A percentile compares a stretch with the other conserved stretches of the same genome.
These are phyloP conservation scores for Euphorbia peplus DNA, from an alignment of 345 rosid species.

Conservation along the genomic window DNA sequence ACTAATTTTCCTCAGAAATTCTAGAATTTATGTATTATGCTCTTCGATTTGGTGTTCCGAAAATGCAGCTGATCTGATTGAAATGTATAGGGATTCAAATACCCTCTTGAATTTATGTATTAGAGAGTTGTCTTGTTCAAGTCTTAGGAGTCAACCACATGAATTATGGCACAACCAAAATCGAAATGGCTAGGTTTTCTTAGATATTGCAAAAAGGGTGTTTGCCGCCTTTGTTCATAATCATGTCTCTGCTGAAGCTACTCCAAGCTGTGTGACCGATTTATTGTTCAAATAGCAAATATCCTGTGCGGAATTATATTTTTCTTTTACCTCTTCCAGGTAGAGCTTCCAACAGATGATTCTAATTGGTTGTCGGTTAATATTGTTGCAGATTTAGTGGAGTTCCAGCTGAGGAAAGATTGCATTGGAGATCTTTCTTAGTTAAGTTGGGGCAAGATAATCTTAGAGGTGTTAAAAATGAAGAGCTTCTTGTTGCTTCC, in stretches of 20 bases:
- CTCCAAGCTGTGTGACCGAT: not conserved
- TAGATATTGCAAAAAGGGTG: not conserved
- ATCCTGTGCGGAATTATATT: not conserved
- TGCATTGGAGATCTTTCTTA: slow-evolving; percentile 90
- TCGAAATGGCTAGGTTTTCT: not conserved
- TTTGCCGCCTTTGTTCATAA: not conserved
- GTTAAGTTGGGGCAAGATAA: slow-evolving; percentile 91
- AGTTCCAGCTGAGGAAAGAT: slow-evolving; percentile 91
- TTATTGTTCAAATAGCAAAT: not conserved
- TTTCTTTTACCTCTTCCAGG: not conserved
- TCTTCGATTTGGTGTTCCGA: not conserved
- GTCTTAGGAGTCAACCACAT: not conserved
- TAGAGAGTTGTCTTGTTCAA: not conserved
- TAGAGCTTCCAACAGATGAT: not conserved
- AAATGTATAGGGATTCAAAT: not conserved
- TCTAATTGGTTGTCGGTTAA: not conserved
- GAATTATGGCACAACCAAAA: not conserved
- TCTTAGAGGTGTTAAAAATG: slow-evolving; percentile 84
- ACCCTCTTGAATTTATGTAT: not conserved
- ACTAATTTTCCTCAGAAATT: not conserved
- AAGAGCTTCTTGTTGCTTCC: slow-evolving; percentile 93
- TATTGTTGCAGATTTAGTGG: slow-evolving; percentile 70
- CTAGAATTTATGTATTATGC: not conserved
- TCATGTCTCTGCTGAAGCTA: not conserved
- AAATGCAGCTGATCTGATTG: not conserved